Evolutionary conservation across 768 basidiomycete species (phyloP).

Genomic region (Imleria badia): DNA sequence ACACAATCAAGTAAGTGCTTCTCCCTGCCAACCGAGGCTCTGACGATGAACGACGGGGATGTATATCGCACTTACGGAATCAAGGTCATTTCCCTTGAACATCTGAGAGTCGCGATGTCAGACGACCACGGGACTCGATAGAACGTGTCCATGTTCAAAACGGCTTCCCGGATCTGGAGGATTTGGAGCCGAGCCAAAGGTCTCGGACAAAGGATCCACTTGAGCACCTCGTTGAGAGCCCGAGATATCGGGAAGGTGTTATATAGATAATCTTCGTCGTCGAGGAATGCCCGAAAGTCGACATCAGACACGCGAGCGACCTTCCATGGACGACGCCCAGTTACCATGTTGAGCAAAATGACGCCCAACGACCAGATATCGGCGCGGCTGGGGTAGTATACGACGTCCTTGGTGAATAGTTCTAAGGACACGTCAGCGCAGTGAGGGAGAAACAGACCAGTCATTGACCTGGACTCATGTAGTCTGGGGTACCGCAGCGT

Average conservation of each 20-base stretch:
- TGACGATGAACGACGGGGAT: too few species aligned
- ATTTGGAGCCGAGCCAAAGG: slow-evolving; percentile 18
- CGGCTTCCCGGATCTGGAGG: slow-evolving; percentile 15
- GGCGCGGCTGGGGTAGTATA: slow-evolving; percentile 31
- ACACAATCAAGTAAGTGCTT: not conserved
- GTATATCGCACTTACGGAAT: not conserved
- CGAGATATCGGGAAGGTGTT: slow-evolving; percentile 15
- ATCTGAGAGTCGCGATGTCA: not conserved
- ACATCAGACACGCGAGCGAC: slow-evolving; percentile 6
- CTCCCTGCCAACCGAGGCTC: not conserved
- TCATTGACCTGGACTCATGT: slow-evolving; percentile 68
- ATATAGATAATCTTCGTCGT: slow-evolving; percentile 17
- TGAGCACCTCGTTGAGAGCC: slow-evolving; percentile 11
- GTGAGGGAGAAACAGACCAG: not conserved
- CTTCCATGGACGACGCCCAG: slow-evolving; percentile 39
- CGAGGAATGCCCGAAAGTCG: slow-evolving; percentile 14
- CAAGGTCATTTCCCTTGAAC: not conserved
- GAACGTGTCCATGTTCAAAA: slow-evolving; percentile 17
- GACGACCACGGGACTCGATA: slow-evolving; percentile 4
- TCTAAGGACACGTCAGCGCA: slow-evolving; percentile 7
- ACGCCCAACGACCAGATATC: slow-evolving; percentile 78
- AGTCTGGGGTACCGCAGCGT: slow-evolving; percentile 59
- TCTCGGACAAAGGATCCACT: slow-evolving; percentile 15
- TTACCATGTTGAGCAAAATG: slow-evolving; percentile 81
- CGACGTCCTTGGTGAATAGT: slow-evolving; percentile 56